Evolutionary conservation across 2,329 filamentous ascomycete genomes (phyloP).

Genomic region (Xylariaceae sp.): DNA sequence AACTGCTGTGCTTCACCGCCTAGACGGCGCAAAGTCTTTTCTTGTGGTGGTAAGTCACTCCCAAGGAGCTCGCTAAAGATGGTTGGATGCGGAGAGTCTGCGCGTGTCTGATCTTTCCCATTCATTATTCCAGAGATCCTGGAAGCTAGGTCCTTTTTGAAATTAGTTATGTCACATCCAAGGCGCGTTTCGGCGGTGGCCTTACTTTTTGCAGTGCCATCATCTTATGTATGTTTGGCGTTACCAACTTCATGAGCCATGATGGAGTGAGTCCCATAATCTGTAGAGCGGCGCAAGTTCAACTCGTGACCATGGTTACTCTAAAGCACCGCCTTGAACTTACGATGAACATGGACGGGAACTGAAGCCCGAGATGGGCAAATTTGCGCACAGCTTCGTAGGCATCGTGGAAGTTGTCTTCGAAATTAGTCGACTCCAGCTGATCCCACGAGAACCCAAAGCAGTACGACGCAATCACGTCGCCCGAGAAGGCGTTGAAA

Average conservation of each 20-base stretch:
- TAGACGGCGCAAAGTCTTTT: conserved; percentile 3
- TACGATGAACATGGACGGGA: conserved; percentile 3
- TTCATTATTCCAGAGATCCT: conserved; percentile 3
- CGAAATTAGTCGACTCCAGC: conserved; percentile 2
- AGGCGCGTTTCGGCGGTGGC: background rate
- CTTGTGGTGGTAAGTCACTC: conserved; percentile 3
- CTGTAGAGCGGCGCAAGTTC: background rate
- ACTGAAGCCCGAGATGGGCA: conserved; percentile 7
- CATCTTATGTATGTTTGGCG: conserved; percentile 9
- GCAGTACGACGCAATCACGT: conserved; percentile 8
- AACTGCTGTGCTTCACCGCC: conserved; percentile 7
- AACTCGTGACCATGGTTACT: background rate
- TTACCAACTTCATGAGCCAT: conserved; percentile 2
- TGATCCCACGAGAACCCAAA: conserved; percentile 9
- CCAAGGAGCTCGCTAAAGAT: conserved; percentile 7
- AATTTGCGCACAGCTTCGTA: conserved; percentile 9
- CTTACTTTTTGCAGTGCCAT: conserved; percentile 4
- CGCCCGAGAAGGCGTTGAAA: conserved; percentile 8
- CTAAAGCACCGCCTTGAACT: background rate
- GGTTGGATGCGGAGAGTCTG: conserved; percentile 4
- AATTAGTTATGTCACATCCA: background rate
- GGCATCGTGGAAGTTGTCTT: conserved; percentile 5
- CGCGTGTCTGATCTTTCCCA: background rate
- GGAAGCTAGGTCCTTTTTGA: conserved; percentile 1
- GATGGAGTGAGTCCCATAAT: conserved; percentile 2